Evolutionary conservation across 805 yeast genomes (phyloP).

Genomic region (Candida incommunis): DNA sequence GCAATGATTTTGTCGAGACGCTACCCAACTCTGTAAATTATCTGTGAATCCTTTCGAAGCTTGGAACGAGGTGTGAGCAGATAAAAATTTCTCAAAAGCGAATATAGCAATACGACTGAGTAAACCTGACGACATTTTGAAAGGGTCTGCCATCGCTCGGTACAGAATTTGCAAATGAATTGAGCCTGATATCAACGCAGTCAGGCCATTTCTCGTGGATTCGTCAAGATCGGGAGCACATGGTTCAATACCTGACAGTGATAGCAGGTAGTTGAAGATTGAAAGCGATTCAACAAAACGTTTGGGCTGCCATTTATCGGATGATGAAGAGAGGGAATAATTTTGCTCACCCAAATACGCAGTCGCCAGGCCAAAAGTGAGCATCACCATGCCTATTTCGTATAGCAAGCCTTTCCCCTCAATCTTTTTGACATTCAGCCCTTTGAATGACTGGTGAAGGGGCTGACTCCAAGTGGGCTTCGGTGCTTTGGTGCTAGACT

Average conservation of each 20-base stretch:
- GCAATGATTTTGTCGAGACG: background rate
- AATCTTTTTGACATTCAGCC: background rate
- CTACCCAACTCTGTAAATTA: background rate
- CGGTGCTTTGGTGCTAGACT: background rate
- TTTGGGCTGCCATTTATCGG: background rate
- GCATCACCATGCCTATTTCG: background rate
- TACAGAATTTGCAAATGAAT: constrained; percentile 1
- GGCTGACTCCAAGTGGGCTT: background rate
- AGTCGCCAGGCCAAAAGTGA: background rate
- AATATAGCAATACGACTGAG: background rate
- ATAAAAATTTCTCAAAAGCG: background rate
- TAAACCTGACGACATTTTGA: background rate
- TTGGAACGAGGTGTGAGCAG: background rate
- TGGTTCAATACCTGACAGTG: background rate
- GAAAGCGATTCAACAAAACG: background rate
- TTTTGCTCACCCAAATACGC: background rate
- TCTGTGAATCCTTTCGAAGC: background rate
- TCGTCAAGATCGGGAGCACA: background rate
- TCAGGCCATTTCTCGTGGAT: background rate
- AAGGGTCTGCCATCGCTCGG: background rate
- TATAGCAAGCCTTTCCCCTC: background rate
- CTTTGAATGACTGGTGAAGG: background rate
- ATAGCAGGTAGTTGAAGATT: background rate
- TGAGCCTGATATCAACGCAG: background rate
- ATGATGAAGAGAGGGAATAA: background rate